Percentiles rank a stretch among this genome's conserved stretches.
phyloP scores from a whole-genome alignment of 352 stramenopile genomes.

The Nothophytophthora sp. region DNA sequence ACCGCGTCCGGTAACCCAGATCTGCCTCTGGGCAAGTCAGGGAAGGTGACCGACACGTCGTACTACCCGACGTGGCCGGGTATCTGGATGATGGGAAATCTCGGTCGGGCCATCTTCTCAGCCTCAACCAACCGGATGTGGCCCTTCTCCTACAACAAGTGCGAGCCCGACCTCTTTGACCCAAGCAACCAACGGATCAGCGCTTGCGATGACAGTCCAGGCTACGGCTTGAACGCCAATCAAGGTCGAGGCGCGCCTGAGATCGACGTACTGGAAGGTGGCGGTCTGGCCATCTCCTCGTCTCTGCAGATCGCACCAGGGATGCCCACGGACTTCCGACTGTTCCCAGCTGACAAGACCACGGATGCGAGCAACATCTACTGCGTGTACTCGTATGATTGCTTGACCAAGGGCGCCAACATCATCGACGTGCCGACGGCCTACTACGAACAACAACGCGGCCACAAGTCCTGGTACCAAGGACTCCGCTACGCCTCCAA shows the following conservation, averaged over 20 bases:
- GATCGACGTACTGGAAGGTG: constrained; percentile 96
- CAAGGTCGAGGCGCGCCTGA: constrained; percentile 90
- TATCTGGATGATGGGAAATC: constrained; percentile 97
- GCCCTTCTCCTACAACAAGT: constrained; percentile 96
- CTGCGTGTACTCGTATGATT: constrained; percentile 53
- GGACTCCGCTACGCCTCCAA: constrained; percentile 65
- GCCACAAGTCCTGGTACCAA: constrained; percentile 64
- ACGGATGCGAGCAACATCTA: constrained; percentile 21
- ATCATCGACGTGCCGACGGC: constrained; percentile 41
- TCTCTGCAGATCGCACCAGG: constrained; percentile 89
- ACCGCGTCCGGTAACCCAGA: constrained; percentile 56
- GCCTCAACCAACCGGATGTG: constrained; percentile 94
- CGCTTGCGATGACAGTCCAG: constrained; percentile 90
- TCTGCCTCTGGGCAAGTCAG: constrained; percentile 42
- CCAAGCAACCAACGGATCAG: constrained; percentile 72
- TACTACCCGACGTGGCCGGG: constrained; percentile 93
- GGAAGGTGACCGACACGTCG: constrained; percentile 48
- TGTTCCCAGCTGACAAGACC: constrained; percentile 47
- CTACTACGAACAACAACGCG: constrained; percentile 39
- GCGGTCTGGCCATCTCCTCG: constrained; percentile 79
- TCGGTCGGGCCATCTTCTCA: constrained; percentile 95
- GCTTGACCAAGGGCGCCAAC: constrained; percentile 52
- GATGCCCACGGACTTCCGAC: constrained; percentile 60
- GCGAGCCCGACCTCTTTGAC: constrained; percentile 70
- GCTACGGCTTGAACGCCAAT: constrained; percentile 90